Base-by-base conservation (phyloP, 805 yeast genomes). In the Kluyveromyces aestuarii region DNA sequence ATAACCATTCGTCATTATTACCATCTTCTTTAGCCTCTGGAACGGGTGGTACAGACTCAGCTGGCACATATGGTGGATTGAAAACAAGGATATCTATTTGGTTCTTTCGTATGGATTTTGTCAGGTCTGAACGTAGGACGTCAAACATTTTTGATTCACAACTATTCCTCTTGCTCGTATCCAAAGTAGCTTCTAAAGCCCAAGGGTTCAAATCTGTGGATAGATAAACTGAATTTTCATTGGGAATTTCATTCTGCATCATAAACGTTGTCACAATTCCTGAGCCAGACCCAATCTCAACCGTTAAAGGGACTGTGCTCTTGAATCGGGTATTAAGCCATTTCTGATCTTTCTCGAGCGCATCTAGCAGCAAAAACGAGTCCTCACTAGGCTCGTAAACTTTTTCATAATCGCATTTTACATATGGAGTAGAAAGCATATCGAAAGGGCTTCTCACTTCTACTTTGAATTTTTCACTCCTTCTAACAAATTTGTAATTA, bases 21-120 rank as follows among this genome's bases (percentile, higher is more conserved):
- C 77, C 81, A 9, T 73, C 76, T 2, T 71, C 72, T 0, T 54
- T 56, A 0, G 57, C 41, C 1, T 50, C 51, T 0, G 93, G 93
- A 1, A 76, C 55, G 0, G 53, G 59, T 0, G 98, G 97, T 0
- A 87, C 84, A 0, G 59, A 60, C 50, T 81, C 89, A 1, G 91
- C 87, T 0, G 99, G 99, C 1, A 93, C 99, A 61, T 93, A 93
- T 0, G 99, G 99, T 0, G 99, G 99, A 60, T 93, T 93, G 67
- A 93, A 93, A 1, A 93, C 72, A 19, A 93, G 68, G 1, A 91
- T 49, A 58, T 93, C 98, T 1, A 89, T 73, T 5, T 67, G 45
- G 2, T 72, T 55, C 0, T 60, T 59, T 11, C 75, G 62, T 9
- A 88, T 52, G 2, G 79, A 72, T 9, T 73, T 56, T 0, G 84